These are phyloP conservation scores for Cryptomeria japonica DNA, from an alignment of 75 land plant genomes.

Conservation along the genomic window DNA sequence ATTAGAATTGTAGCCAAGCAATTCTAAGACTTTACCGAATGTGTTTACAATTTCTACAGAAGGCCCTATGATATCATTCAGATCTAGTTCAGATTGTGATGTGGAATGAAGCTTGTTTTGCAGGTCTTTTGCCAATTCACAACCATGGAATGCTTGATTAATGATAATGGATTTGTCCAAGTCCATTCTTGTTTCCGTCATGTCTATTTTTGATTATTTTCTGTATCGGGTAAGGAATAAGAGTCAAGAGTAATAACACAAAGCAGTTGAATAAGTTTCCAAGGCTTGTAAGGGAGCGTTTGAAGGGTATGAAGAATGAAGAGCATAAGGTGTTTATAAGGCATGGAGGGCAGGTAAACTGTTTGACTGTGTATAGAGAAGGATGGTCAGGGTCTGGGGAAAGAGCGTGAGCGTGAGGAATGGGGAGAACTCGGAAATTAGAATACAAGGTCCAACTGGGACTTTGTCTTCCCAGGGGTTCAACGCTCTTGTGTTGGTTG, in stretches of 20 bases:
- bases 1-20: background rate
- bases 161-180: background rate
- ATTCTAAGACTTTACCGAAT: background rate
- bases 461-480: background rate
- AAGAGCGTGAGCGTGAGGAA: background rate
- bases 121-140: background rate
- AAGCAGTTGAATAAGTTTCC: no score
- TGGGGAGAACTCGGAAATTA: background rate
- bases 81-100: background rate
- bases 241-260: no score
- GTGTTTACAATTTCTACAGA: background rate
- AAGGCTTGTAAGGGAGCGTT: no score
- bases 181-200: background rate
- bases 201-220: background rate
- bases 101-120: background rate
- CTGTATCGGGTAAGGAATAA: background rate
- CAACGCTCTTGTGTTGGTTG: background rate
- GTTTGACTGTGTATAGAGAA: background rate
- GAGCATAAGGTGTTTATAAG: no score
- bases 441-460: background rate
- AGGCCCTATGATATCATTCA: background rate
- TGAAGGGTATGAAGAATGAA: no score
- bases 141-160: background rate
- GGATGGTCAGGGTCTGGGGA: background rate
- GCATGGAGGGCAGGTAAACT: background rate